Evolutionary conservation across 352 stramenopile species (phyloP).

Genomic region (Phytopythium oedochilum): DNA sequence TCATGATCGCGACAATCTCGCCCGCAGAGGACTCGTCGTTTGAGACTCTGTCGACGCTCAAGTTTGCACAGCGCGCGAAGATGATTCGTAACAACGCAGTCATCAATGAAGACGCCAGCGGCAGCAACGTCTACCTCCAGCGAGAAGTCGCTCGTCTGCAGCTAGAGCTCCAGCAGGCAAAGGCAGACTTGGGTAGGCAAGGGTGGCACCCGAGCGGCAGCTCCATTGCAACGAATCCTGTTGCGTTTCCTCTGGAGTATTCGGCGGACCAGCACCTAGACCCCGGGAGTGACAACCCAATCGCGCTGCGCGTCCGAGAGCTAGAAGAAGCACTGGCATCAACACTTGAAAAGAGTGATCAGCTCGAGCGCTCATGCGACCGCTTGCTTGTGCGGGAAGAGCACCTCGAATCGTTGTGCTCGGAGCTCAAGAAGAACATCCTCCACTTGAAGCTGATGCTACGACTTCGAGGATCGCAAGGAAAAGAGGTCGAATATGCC

Average conservation of each 20-base stretch:
- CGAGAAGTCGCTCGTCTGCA: constrained; percentile 67
- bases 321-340: constrained; percentile 57
- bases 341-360: constrained; percentile 55
- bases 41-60: constrained; percentile 81
- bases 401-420: constrained; percentile 45
- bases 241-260: not conserved
- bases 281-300: constrained; percentile 21
- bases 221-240: not conserved
- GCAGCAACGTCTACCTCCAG: constrained; percentile 56
- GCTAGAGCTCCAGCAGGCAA: constrained; percentile 50
- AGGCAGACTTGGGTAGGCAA: not conserved
- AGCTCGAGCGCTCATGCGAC: constrained; percentile 47
- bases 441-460: constrained; percentile 57
- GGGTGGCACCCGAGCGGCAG: not conserved
- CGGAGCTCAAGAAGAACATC: constrained; percentile 53
- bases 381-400: constrained; percentile 47
- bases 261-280: constrained; percentile 1
- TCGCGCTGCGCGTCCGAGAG: constrained; percentile 46
- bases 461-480: constrained; percentile 24
- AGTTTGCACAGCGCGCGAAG: constrained; percentile 83
- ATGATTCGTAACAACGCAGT: constrained; percentile 83
- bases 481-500: constrained; percentile 42
- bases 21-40: constrained; percentile 83
- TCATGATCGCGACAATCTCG: constrained; percentile 81
- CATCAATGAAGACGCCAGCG: constrained; percentile 78